Base-by-base conservation (phyloP, 805 yeast species). In the Yarrowia hollandica region DNA sequence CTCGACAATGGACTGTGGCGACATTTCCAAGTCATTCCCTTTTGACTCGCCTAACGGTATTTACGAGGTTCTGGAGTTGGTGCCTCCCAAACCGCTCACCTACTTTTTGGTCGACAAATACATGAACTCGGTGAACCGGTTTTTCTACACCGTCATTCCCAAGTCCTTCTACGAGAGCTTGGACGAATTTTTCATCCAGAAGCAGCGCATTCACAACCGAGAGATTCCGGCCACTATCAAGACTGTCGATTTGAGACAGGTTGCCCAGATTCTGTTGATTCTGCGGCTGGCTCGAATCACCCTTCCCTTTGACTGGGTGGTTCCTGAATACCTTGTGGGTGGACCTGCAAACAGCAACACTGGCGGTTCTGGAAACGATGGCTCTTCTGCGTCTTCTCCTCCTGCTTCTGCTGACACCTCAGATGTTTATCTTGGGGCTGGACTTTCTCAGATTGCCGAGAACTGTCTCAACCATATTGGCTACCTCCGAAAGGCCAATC, bases 61-160 rank as follows among this genome's bases (percentile, higher is more conserved):
- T n/a, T 37, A 52, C 26, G 58, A 52, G 34, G 34, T 52, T 18
- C 35, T 52, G 23, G 58, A 52, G 25, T 35, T 52, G 18, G 35
- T 52, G 19, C 58, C 58, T 5, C 58, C 58, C 34, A 35, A 37
- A 21, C 44, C 58, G 7, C 25, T 52, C 8, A 52, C 58, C n/a
- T 52, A 52, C 35, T 52, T 35, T n/a, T 35, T 52, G 16, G 58
- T 37, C 16, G 58, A 52, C 44, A 52, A 52, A 35, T 52, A 26
- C 44, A 52, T 52, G 58, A 52, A 35, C 44, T 52, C 58, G 21
- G 44, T 52, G 11, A 52, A 52, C 44, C 42, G 58, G 26, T 52
- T 52, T 26, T 52, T 52, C 35, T 52, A 52, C 46, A 37, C 58
- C n/a, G 44, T 52, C n/a, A 52, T 52, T n/a, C 58, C 58, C 31